Base-by-base conservation (phyloP, 2,329 filamentous ascomycete species). In the Pseudogymnoascus destructans region DNA sequence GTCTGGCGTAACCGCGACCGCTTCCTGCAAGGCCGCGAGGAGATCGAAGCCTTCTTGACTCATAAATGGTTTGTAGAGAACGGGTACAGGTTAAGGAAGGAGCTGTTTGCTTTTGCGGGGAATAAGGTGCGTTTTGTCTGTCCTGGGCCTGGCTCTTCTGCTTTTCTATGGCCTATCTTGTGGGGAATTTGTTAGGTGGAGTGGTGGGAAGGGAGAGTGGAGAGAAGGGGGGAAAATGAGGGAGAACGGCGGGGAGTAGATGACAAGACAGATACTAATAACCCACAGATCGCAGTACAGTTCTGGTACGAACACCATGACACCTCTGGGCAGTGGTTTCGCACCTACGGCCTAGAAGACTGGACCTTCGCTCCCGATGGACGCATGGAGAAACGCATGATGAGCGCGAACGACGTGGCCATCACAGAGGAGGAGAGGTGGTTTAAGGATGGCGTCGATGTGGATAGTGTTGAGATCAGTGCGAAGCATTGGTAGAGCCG, bases 271-370 rank as follows among this genome's bases (percentile, higher is more conserved):
- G 3, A 38, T 1, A 11, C 54, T 10, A 15, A 30, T 8, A n/a
- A 17, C 35, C 11, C 6, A 3, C 19, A 81, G 71, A 92, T 91
- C 63, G 89, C 89, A 0, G 89, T 95, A 19, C 88, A 95, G 68
- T 95, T 93, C 70, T 95, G 89, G 89, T 69, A 69, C 46, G 68
- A 69, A 57, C 95, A 92, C 66, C 86, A 95, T 70, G 87, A 92
- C 66, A 72, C 72, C 6, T 65, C 76, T 1, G 84, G 86, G 35
- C 82, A 88, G 69, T 95, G 89, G 89, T 91, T 86, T 77, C 78
- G 88, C n/a, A 90, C 86, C 46, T 95, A 95, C 66, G 89, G 89
- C 0, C 77, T 95, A 9, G 86, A 89, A 67, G 85, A 89, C 67
- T 89, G 85, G 86, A 89, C 85, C 0, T 89, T 88, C 70, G 82